Base-by-base conservation (phyloP, 1,284 basidiomycete species). In the Rhodotorula sp. region DNA sequence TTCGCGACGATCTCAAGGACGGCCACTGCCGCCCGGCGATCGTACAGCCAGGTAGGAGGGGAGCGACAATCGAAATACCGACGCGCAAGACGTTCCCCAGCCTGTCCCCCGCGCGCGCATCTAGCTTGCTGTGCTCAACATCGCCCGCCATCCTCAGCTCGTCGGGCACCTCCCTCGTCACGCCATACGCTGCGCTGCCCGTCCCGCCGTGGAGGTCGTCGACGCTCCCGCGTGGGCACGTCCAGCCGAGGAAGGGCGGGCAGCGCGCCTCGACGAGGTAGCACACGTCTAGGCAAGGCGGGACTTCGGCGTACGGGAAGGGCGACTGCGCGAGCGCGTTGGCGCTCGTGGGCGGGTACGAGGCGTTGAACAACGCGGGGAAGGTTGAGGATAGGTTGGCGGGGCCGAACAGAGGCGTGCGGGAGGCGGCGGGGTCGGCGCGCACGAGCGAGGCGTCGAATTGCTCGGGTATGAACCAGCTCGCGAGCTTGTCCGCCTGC, bases 271-370 rank as follows among this genome's bases (percentile, higher is more conserved):
- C 68, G 17, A 79, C 79, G 12, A 77, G 61, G 37, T 73, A 29
- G 59, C 79, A 80, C 12, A 74, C 64, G 32, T 73, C 76, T 29
- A 73, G 66, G 66, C 79, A 80, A n/a, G 79, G 79, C 17, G 74
- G 76, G 12, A 80, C 60, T 54, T 80, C 79, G 39, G 58, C 62
- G 61, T 80, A 80, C 0, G 78, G 78, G 57, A 80, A 80, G 34
- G 67, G 74, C 3, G 67, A 68, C 39, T 61, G 34, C 9, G 39
- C 25, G 25, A 22, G 21, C 0, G 37, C 15, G 61, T 64, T 50
- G 19, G 46, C 29, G 1, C 39, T 27, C 4, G 60, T 44, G 22
- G 66, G 4, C 25, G 62, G 66, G 55, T 46, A 73, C 4, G 72
- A 68, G 19, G 54, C 19, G 60, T 73, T 72, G 65, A 70, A 70